Evolutionary conservation across 106 monocot species (phyloP).

Genomic region (Chionographis japonica): DNA sequence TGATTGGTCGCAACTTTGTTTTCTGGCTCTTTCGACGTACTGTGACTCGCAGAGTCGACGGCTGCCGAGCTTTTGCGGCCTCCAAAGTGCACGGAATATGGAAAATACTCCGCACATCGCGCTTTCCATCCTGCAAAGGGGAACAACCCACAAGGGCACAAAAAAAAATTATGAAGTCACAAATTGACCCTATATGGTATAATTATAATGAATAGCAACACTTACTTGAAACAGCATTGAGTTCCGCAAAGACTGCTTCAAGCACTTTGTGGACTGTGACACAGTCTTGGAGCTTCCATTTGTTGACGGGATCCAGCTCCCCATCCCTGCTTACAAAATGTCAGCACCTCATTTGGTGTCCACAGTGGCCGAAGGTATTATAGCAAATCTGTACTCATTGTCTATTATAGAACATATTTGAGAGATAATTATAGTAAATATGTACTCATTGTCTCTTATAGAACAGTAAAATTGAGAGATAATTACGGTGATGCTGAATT

Average conservation of each 20-base stretch:
- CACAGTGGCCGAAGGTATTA: not conserved
- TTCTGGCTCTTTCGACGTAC: constrained; percentile 23
- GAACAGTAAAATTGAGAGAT: not conserved
- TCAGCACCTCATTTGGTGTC: not conserved
- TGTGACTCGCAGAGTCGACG: constrained; percentile 3
- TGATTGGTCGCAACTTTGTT: constrained; percentile 39
- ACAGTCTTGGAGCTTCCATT: constrained; percentile 77
- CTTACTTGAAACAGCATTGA: constrained; percentile 74
- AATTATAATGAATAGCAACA: not conserved
- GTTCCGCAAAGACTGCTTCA: constrained; percentile 49
- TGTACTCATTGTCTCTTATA: not conserved
- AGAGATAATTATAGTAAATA: constrained; percentile 8
- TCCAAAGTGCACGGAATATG: constrained; percentile 60
- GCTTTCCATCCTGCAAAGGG: constrained; percentile 60
- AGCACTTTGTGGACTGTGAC: constrained; percentile 72
- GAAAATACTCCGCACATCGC: constrained; percentile 68
- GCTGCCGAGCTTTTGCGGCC: constrained; percentile 36
- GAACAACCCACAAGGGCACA: not conserved
- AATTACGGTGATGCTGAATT: constrained; percentile 30
- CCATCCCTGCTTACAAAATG: constrained; percentile 35
- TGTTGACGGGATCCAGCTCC: constrained; percentile 36
- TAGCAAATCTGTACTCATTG: too few relatives aligned
- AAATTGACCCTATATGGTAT: not conserved
- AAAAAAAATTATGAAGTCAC: not conserved
- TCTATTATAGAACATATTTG: not conserved